Evolutionary conservation across 2,329 filamentous ascomycete genomes (phyloP).

Genomic region (Paecilomyces fulvus): DNA sequence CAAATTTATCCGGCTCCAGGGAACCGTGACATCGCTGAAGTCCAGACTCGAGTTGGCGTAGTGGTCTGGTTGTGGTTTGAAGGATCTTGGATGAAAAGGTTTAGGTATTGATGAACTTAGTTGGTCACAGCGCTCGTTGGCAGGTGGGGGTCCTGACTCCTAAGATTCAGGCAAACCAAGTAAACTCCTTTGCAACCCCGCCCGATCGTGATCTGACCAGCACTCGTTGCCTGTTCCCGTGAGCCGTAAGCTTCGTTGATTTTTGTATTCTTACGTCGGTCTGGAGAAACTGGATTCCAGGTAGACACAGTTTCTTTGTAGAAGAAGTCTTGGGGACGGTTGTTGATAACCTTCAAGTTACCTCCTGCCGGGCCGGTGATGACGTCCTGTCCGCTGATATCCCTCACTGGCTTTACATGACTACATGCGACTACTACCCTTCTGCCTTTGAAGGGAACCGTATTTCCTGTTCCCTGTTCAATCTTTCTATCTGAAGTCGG

Average conservation of each 20-base stretch:
- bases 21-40: background rate
- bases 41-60: background rate
- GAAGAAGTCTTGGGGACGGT: background rate
- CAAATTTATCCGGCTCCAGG: background rate
- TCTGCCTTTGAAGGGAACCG: background rate
- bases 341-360: background rate
- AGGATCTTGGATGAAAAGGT: background rate
- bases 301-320: background rate
- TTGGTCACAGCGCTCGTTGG: no score
- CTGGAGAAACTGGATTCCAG: background rate
- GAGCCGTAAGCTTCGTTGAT: no score
- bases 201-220: background rate
- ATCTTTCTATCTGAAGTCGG: background rate
- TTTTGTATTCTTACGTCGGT: no score
- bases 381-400: background rate
- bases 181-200: background rate
- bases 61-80: background rate
- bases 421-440: background rate
- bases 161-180: background rate
- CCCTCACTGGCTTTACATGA: background rate
- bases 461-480: background rate
- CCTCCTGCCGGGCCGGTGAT: background rate
- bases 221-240: background rate
- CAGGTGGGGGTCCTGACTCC: background rate
- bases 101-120: no score